Evolutionary conservation across 345 rosid genomes (phyloP).

Genomic region (Nephelium lappaceum): DNA sequence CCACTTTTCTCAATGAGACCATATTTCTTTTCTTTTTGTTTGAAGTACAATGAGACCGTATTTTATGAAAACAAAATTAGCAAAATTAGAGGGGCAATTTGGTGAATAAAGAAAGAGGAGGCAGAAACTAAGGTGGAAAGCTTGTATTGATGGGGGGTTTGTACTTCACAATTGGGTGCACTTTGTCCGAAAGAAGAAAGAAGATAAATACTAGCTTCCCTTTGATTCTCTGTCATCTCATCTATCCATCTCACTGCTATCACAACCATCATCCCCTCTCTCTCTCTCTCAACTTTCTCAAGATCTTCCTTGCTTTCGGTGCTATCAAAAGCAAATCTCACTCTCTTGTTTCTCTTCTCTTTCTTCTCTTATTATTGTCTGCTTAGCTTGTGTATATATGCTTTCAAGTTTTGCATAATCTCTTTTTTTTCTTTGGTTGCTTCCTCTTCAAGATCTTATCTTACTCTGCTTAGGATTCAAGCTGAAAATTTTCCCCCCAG

Average conservation of each 20-base stretch:
- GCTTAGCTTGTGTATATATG: not conserved
- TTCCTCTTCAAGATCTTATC: constrained; percentile 84
- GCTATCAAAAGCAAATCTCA: constrained; percentile 33
- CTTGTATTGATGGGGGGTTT: constrained; percentile 18
- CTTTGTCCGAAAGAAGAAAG: constrained; percentile 14
- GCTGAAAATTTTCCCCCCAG: constrained; percentile 39
- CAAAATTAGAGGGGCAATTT: constrained; percentile 8
- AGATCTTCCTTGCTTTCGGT: constrained; percentile 51
- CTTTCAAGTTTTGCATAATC: constrained; percentile 11
- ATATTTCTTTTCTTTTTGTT: no score
- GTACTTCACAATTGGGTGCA: constrained; percentile 27
- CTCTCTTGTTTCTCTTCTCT: constrained; percentile 10
- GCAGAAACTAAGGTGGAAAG: not conserved
- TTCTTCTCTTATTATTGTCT: constrained; percentile 1
- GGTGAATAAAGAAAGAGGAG: not conserved
- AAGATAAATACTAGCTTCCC: constrained; percentile 31
- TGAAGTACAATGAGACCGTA: no score
- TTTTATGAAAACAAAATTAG: no score
- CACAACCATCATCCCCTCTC: constrained; percentile 11
- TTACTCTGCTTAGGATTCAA: constrained; percentile 61
- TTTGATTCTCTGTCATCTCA: not conserved
- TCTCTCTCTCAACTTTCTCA: constrained; percentile 15
- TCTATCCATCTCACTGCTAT: not conserved
- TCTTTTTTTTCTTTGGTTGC: constrained; percentile 41
- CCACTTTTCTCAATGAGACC: no score